Evolutionary conservation across 2,329 filamentous ascomycete genomes (phyloP).

Genomic region (Aspergillus proliferans): DNA sequence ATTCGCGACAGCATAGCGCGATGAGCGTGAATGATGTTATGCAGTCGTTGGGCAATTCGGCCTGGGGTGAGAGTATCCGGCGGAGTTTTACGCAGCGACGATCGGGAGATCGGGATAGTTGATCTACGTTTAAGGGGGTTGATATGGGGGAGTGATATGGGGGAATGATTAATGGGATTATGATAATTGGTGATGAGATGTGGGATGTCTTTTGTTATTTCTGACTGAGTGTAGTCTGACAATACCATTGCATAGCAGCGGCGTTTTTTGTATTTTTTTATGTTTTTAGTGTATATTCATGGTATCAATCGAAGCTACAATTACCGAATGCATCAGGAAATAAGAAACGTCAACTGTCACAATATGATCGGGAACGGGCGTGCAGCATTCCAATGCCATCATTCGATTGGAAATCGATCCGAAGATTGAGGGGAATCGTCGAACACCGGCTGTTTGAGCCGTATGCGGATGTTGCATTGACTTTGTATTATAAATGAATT

Average conservation of each 20-base stretch:
- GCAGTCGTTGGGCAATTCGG: slow-evolving; percentile 78
- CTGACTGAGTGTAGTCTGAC: not conserved
- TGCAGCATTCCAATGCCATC: too few relatives aligned
- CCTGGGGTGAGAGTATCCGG: slow-evolving; percentile 89
- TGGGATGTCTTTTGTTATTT: too few relatives aligned
- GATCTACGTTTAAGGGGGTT: not conserved
- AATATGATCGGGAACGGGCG: too few relatives aligned
- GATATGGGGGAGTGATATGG: not conserved
- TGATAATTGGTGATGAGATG: not conserved
- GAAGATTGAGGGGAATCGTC: too few relatives aligned
- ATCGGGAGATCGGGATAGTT: slow-evolving; percentile 13
- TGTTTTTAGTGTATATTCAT: not conserved
- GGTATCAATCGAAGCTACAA: too few relatives aligned
- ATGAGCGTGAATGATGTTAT: slow-evolving; percentile 73
- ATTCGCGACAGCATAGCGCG: slow-evolving; percentile 59
- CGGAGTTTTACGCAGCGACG: slow-evolving; percentile 70
- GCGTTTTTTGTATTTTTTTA: not conserved
- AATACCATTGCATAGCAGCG: not conserved
- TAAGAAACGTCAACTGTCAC: too few relatives aligned
- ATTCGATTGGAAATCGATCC: too few relatives aligned
- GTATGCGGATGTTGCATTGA: too few relatives aligned
- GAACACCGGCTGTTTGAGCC: too few relatives aligned
- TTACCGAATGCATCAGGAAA: too few relatives aligned
- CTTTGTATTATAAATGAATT: too few relatives aligned
- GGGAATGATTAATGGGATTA: not conserved